Conservation (phyloP, 2,329 filamentous ascomycete species). For the Neonectria ditissima region DNA sequence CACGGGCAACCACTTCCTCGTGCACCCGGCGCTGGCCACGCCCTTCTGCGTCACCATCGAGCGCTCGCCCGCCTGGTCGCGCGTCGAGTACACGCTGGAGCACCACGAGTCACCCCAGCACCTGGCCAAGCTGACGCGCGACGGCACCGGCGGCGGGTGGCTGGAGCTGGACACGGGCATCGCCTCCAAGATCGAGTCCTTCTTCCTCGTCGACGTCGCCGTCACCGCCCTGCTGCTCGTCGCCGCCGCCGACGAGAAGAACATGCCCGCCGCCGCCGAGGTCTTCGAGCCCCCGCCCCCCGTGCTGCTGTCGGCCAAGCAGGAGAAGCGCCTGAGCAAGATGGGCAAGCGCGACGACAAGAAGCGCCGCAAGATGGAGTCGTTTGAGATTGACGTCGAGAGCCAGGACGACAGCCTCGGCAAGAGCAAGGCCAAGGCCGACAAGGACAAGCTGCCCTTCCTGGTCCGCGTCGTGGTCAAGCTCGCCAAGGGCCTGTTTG, state of each 20-base stretch:
- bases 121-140: slow-evolving; percentile 69
- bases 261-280: slow-evolving; percentile 56
- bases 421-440: slow-evolving; percentile 53
- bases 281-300: slow-evolving; percentile 70
- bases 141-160: slow-evolving; percentile 69
- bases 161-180: slow-evolving; percentile 72
- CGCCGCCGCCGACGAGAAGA: slow-evolving; percentile 67
- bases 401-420: slow-evolving; percentile 65
- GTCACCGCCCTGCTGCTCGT: slow-evolving; percentile 71
- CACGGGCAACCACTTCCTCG: slow-evolving; percentile 69
- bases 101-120: slow-evolving; percentile 72
- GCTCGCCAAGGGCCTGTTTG: slow-evolving; percentile 65
- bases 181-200: slow-evolving; percentile 69
- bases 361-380: slow-evolving; percentile 60
- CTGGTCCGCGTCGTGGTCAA: slow-evolving; percentile 62
- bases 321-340: slow-evolving; percentile 46
- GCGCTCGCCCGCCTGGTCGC: slow-evolving; percentile 68
- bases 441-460: slow-evolving; percentile 63
- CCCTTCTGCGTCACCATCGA: slow-evolving; percentile 72
- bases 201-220: slow-evolving; percentile 72
- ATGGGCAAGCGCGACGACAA: slow-evolving; percentile 48
- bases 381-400: slow-evolving; percentile 72
- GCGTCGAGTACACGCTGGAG: slow-evolving; percentile 73
- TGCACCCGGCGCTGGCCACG: slow-evolving; percentile 71
- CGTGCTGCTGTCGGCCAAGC: slow-evolving; percentile 36